Evolutionary conservation across 305 asterid species (phyloP).

Genomic region (Petunia hybrid): DNA sequence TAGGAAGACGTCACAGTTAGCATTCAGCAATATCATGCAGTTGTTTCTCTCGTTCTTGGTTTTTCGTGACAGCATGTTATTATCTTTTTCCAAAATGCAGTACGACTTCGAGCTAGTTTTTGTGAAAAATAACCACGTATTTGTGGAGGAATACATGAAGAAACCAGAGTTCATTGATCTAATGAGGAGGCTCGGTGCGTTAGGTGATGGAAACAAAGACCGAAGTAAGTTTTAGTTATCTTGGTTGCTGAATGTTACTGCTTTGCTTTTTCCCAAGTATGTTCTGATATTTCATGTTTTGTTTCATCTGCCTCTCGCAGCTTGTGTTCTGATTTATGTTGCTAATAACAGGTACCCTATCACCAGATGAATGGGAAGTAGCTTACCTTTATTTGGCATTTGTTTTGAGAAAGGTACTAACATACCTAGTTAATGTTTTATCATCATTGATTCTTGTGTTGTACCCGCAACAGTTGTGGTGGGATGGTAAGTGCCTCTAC

Average conservation of each 20-base stretch:
- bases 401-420: conserved; percentile 75
- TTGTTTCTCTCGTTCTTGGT: not conserved
- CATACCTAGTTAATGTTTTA: not conserved
- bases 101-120: conserved; percentile 90
- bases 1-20: not conserved
- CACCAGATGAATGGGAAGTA: conserved; percentile 97
- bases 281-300: conserved; percentile 8
- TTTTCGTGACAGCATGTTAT: conserved; percentile 7
- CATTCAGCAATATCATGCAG: not conserved
- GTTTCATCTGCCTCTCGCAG: conserved; percentile 2
- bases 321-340: conserved; percentile 24
- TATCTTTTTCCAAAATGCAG: conserved; percentile 47
- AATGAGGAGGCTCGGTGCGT: conserved; percentile 96
- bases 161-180: conserved; percentile 87
- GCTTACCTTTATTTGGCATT: conserved; percentile 88
- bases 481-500: too few relatives aligned
- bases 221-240: conserved; percentile 55
- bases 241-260: not conserved
- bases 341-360: conserved; percentile 66
- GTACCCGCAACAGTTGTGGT: too few relatives aligned
- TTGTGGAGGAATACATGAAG: conserved; percentile 94
- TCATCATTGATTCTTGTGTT: not conserved
- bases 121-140: conserved; percentile 77
- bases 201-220: conserved; percentile 95
- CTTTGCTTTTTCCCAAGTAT: not conserved